Percentiles rank a stretch among this genome's conserved stretches.
Evolutionary conservation across 495 filamentous ascomycete genomes (phyloP).

Genomic region (Terfezia boudieri): DNA sequence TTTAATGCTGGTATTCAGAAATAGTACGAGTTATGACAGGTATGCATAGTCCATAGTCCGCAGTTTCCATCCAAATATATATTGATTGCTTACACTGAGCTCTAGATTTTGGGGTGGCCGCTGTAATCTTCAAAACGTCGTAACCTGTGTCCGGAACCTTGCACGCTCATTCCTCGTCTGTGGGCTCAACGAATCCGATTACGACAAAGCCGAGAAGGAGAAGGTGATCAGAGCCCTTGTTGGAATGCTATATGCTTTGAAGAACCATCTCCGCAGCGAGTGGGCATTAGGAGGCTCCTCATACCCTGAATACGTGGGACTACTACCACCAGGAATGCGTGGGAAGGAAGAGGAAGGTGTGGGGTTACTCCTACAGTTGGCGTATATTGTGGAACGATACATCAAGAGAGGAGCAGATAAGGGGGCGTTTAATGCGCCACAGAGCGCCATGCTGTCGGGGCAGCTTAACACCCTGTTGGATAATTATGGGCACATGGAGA

Average conservation of each 20-base stretch:
- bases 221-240: constrained; percentile 29
- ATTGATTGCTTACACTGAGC: neutral
- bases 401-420: constrained; percentile 27
- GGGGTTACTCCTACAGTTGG: constrained; percentile 41
- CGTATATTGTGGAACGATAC: constrained; percentile 45
- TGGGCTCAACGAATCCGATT: constrained; percentile 25
- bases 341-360: constrained; percentile 43
- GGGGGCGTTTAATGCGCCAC: constrained; percentile 18
- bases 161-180: constrained; percentile 33
- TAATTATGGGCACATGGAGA: constrained; percentile 53
- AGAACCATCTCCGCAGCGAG: constrained; percentile 52
- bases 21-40: constrained; percentile 46
- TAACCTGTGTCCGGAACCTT: constrained; percentile 40
- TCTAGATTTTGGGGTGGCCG: constrained; percentile 34
- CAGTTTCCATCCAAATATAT: neutral
- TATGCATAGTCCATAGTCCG: constrained; percentile 19
- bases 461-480: constrained; percentile 39
- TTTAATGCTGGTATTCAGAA: constrained; percentile 62
- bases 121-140: constrained; percentile 33
- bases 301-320: constrained; percentile 33
- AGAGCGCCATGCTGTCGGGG: constrained; percentile 27
- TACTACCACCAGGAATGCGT: constrained; percentile 36
- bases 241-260: constrained; percentile 52
- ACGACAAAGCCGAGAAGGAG: constrained; percentile 30
- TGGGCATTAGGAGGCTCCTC: constrained; percentile 35